Percentiles rank a stretch among this genome's conserved stretches.
Conservation (phyloP, 2,329 filamentous ascomycete genomes). For the Cytospora piceicola region DNA sequence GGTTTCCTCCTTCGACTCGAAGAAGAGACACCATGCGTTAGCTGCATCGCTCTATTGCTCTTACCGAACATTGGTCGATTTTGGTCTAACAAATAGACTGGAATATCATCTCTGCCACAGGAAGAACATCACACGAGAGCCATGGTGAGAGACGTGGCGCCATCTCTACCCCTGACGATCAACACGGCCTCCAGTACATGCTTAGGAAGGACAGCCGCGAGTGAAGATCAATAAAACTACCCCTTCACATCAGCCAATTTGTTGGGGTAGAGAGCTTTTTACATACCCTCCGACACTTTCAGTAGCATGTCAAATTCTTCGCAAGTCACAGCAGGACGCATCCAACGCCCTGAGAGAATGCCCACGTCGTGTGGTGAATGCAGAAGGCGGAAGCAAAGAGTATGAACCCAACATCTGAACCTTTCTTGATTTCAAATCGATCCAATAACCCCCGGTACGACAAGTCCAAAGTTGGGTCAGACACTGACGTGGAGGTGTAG, state of each 20-base stretch:
- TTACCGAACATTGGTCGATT: neutral
- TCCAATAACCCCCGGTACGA: neutral
- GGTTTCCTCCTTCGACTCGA: neutral
- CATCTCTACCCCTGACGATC: constrained; percentile 10
- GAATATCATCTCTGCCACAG: neutral
- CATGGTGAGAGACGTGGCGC: neutral
- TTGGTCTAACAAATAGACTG: neutral
- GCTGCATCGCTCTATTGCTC: neutral
- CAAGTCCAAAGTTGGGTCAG: neutral
- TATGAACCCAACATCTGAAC: constrained; percentile 37
- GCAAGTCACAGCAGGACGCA: constrained; percentile 37
- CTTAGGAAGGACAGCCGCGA: neutral
- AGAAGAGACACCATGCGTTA: constrained; percentile 4
- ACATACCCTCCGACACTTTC: neutral
- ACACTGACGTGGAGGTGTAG: constrained; percentile 38
- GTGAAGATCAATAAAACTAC: neutral
- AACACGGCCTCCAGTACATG: neutral
- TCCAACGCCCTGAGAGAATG: constrained; percentile 40
- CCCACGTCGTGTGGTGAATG: constrained; percentile 56
- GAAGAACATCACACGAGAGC: neutral
- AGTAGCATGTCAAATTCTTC: constrained; percentile 41
- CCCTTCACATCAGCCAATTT: neutral
- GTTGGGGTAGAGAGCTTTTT: neutral
- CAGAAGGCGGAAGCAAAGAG: constrained; percentile 57
- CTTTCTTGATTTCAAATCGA: neutral